Conservation (phyloP, 148 eudicot species). For the Linanthus parryae region DNA sequence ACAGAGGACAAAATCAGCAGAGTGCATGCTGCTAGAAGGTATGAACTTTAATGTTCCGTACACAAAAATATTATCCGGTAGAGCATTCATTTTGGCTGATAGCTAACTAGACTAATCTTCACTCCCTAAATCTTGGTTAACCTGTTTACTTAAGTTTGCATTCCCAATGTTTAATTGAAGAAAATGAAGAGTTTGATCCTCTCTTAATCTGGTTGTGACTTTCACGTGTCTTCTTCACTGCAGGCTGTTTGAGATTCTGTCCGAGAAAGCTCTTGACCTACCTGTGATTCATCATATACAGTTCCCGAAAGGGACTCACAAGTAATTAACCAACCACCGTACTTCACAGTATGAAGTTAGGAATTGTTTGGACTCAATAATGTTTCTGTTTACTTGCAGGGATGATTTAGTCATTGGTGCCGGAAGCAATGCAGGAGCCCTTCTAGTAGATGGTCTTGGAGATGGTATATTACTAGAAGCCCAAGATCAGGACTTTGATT, state of each 20-base stretch:
- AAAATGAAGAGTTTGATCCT: not conserved
- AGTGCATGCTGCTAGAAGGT: slow-evolving; percentile 95
- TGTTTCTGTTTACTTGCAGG: slow-evolving; percentile 37
- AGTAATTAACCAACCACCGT: too few relatives aligned
- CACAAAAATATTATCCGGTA: not conserved
- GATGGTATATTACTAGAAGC: slow-evolving; percentile 92
- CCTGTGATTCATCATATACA: slow-evolving; percentile 93
- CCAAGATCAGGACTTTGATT: slow-evolving; percentile 77
- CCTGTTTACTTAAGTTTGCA: not conserved
- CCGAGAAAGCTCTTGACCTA: slow-evolving; percentile 57
- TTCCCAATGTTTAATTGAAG: not conserved
- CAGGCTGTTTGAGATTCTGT: slow-evolving; percentile 94
- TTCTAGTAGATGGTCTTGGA: slow-evolving; percentile 96
- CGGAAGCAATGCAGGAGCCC: slow-evolving; percentile 90
- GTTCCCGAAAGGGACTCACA: slow-evolving; percentile 67
- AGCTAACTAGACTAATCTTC: not conserved
- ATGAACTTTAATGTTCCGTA: not conserved
- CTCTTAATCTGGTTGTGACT: slow-evolving; percentile 5
- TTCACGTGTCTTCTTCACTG: slow-evolving; percentile 11
- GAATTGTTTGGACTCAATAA: too few relatives aligned
- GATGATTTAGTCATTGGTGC: slow-evolving; percentile 92
- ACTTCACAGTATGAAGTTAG: too few relatives aligned
- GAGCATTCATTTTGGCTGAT: not conserved
- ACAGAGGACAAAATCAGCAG: slow-evolving; percentile 73
- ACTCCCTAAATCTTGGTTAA: not conserved